Conservation (phyloP, 1,284 basidiomycete species). For the Rhodotorula sp. region DNA sequence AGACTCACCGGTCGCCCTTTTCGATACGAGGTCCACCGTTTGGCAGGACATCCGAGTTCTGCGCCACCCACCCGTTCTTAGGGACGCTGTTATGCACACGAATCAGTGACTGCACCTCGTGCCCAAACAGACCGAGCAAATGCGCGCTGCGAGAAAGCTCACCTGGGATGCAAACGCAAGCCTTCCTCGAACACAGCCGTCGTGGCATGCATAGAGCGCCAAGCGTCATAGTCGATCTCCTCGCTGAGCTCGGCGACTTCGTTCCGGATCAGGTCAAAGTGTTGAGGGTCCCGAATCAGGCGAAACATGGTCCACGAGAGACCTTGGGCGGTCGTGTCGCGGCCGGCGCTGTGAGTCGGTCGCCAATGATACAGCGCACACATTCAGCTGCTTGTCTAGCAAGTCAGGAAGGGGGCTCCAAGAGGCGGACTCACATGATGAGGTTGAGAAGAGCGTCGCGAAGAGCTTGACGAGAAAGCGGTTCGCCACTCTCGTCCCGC, state of each 20-base stretch:
- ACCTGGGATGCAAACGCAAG: slow-evolving; percentile 37
- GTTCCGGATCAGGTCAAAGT: slow-evolving; percentile 5
- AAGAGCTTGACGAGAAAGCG: slow-evolving; percentile 21
- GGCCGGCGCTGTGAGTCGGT: neutral
- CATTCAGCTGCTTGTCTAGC: no score
- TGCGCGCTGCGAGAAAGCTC: neutral
- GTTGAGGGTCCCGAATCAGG: slow-evolving; percentile 8
- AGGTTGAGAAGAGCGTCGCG: slow-evolving; percentile 36
- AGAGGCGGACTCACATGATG: slow-evolving; percentile 19
- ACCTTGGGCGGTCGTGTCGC: slow-evolving; percentile 38
- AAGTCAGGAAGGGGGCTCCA: no score
- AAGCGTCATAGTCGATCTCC: slow-evolving; percentile 26
- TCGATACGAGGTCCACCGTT: slow-evolving; percentile 36
- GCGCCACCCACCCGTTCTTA: slow-evolving; percentile 24
- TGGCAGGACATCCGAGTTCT: slow-evolving; percentile 21
- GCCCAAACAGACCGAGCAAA: neutral
- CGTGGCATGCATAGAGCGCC: slow-evolving; percentile 20
- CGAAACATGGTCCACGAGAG: slow-evolving; percentile 28
- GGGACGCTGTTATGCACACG: neutral
- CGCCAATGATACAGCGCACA: neutral
- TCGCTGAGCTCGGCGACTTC: slow-evolving; percentile 22
- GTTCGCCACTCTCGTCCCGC: slow-evolving; percentile 27
- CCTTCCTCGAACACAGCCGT: slow-evolving; percentile 37
- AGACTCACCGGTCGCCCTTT: slow-evolving; percentile 31
- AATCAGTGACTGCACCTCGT: neutral